Evolutionary conservation across 352 stramenopile species (phyloP).

Genomic region (Pythium insidiosum): DNA sequence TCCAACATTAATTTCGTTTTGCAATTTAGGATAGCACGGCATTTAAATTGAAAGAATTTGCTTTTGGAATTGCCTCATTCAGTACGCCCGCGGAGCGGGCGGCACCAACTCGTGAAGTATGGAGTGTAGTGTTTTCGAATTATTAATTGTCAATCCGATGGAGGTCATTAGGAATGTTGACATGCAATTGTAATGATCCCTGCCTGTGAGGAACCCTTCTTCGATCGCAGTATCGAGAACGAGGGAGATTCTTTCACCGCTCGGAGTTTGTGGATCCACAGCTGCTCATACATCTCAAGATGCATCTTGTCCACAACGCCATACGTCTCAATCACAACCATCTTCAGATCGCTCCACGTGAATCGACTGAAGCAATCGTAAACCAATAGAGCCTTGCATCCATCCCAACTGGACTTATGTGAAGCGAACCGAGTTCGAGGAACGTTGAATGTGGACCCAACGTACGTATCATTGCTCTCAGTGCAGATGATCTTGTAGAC

Average conservation of each 20-base stretch:
- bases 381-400: conserved; percentile 6
- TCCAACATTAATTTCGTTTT: too few relatives aligned
- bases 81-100: too few relatives aligned
- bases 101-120: too few relatives aligned
- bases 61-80: too few relatives aligned
- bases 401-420: conserved; percentile 4
- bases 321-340: conserved; percentile 11
- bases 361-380: conserved; percentile 14
- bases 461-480: conserved; percentile 9
- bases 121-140: too few relatives aligned
- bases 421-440: conserved; percentile 5
- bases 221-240: conserved; percentile 11
- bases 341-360: conserved; percentile 12
- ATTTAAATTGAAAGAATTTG: too few relatives aligned
- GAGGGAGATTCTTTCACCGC: conserved; percentile 10
- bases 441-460: conserved; percentile 10
- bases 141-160: too few relatives aligned
- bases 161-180: too few relatives aligned
- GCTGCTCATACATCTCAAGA: conserved; percentile 11
- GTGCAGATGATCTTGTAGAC: conserved; percentile 13
- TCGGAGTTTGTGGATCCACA: conserved; percentile 11
- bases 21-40: too few relatives aligned
- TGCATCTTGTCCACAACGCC: conserved; percentile 11
- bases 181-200: conserved; percentile 3
- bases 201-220: conserved; percentile 10